These are phyloP conservation scores for Suhomyces emberorum DNA, from an alignment of 805 yeast species.

Conservation along the genomic window DNA sequence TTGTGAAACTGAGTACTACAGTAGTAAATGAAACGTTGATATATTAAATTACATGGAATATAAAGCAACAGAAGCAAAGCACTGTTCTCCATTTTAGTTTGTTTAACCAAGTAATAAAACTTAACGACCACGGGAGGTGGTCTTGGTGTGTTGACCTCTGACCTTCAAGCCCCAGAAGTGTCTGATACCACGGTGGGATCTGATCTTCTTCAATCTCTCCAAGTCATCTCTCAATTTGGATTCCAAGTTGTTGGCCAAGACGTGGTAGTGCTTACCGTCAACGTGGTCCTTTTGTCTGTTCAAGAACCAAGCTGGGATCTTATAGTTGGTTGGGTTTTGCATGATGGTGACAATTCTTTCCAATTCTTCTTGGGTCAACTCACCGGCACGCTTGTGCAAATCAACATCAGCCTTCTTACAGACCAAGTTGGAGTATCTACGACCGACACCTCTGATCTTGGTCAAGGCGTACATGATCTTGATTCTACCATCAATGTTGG, in stretches of 20 bases:
- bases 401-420: constrained; percentile 99
- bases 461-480: constrained; percentile 99
- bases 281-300: constrained; percentile 98
- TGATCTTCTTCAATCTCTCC: constrained; percentile 99
- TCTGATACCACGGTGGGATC: constrained; percentile 99
- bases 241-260: constrained; percentile 98
- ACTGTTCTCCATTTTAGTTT: no score
- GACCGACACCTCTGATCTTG: constrained; percentile 99
- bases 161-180: constrained; percentile 99
- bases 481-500: constrained; percentile 99
- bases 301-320: constrained; percentile 99
- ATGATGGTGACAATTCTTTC: constrained; percentile 99
- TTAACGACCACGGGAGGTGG: constrained; percentile 92
- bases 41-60: constrained; percentile 6
- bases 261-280: constrained; percentile 99
- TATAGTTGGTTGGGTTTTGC: constrained; percentile 99
- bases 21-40: constrained; percentile 3
- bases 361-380: constrained; percentile 99
- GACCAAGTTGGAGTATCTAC: constrained; percentile 99
- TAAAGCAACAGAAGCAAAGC: constrained; percentile 1
- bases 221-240: constrained; percentile 99
- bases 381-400: constrained; percentile 99
- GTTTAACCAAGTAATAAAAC: constrained; percentile 14
- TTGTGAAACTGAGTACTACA: neutral
- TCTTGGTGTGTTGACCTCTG: constrained; percentile 99